phyloP scores from a whole-genome alignment of 2,329 filamentous ascomycete genomes.

The Blumeriella jaapii region DNA sequence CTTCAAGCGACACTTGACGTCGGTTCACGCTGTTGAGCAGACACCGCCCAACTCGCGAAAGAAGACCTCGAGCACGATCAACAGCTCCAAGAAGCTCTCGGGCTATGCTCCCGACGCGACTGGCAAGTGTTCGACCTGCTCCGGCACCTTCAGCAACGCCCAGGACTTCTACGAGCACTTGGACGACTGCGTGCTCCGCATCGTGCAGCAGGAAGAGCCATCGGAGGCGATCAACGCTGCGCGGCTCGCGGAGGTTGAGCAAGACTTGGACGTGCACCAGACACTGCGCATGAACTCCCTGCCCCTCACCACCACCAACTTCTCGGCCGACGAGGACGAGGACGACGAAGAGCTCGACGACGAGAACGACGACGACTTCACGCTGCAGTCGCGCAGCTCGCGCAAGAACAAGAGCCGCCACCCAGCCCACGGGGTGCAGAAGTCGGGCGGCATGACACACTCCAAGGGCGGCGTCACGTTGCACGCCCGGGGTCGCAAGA shows the following conservation, averaged over 20 bases:
- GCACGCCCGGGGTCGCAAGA: constrained; percentile 62
- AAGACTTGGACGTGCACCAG: constrained; percentile 49
- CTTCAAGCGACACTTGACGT: constrained; percentile 90
- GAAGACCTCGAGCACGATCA: constrained; percentile 35
- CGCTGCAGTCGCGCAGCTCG: constrained; percentile 37
- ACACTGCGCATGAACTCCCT: constrained; percentile 50
- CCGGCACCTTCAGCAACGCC: constrained; percentile 68
- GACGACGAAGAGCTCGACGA: constrained; percentile 48
- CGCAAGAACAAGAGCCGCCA: constrained; percentile 26
- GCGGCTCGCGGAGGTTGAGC: constrained; percentile 53
- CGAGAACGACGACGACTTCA: constrained; percentile 46
- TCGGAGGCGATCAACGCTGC: constrained; percentile 57
- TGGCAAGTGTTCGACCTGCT: constrained; percentile 87
- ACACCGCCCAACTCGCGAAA: constrained; percentile 82
- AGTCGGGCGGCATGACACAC: constrained; percentile 64
- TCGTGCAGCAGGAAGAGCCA: constrained; percentile 61
- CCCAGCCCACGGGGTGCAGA: constrained; percentile 42
- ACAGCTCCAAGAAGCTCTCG: constrained; percentile 43
- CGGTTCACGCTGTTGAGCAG: constrained; percentile 89
- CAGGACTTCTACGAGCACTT: constrained; percentile 98
- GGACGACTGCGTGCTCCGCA: constrained; percentile 62
- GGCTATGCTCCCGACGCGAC: constrained; percentile 66
- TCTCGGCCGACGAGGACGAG: constrained; percentile 31
- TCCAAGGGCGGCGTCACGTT: constrained; percentile 61
- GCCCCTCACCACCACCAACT: constrained; percentile 31